phyloP scores from a whole-genome alignment of 2,329 filamentous ascomycete species.

The Podosphaera fusca region DNA sequence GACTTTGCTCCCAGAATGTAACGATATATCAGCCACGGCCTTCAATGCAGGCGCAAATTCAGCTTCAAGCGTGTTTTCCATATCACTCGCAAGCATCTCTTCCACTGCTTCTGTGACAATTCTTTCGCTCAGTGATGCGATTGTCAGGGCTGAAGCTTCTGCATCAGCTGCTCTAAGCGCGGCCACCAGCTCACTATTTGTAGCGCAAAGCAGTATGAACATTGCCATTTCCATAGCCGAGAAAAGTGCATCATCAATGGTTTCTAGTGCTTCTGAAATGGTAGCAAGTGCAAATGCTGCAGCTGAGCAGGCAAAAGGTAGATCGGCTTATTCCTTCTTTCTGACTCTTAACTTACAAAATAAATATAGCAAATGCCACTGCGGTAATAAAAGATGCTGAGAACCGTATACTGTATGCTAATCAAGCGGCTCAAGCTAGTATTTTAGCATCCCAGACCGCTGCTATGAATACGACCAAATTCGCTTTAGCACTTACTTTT shows the following conservation, averaged over 20 bases:
- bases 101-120: constrained; percentile 2
- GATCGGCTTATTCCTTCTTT: neutral
- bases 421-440: constrained; percentile 3
- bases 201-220: constrained; percentile 1
- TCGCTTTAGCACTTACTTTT: constrained; percentile 8
- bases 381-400: constrained; percentile 4
- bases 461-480: constrained; percentile 5
- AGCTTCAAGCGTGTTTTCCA: neutral
- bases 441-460: constrained; percentile 2
- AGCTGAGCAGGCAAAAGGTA: constrained; percentile 4
- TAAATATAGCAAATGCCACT: constrained; percentile 4
- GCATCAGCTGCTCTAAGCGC: constrained; percentile 1
- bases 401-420: constrained; percentile 2
- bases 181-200: constrained; percentile 1
- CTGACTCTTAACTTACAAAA: neutral
- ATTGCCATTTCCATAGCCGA: constrained; percentile 3
- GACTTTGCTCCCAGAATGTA: neutral
- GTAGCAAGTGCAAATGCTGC: constrained; percentile 3
- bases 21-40: neutral
- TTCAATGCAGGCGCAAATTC: constrained; percentile 1
- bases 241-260: constrained; percentile 2
- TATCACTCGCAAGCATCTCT: constrained; percentile 2
- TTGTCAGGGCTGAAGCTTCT: neutral
- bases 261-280: constrained; percentile 1
- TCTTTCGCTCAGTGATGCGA: neutral